These are phyloP conservation scores for Phytophthora multivora DNA, from an alignment of 352 stramenopile species.

Conservation along the genomic window DNA sequence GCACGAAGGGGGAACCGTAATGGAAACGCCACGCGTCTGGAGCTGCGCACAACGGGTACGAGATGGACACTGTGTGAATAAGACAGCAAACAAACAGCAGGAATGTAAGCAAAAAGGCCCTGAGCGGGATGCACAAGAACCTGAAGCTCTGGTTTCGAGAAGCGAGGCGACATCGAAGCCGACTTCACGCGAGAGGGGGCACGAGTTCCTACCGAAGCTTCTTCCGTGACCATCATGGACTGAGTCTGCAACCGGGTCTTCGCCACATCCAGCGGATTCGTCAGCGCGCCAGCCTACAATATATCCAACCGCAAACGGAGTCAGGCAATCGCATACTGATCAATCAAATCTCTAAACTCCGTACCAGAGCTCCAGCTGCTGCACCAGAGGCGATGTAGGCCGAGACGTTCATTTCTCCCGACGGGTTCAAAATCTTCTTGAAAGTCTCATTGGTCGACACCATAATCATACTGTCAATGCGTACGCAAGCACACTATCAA, in stretches of 20 bases:
- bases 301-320: not conserved
- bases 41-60: slow-evolving; percentile 76
- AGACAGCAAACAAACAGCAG: slow-evolving; percentile 43
- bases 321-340: not conserved
- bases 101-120: slow-evolving; percentile 34
- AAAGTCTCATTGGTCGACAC: slow-evolving; percentile 97
- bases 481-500: not conserved
- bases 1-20: slow-evolving; percentile 69
- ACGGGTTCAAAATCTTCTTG: slow-evolving; percentile 94
- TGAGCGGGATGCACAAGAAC: slow-evolving; percentile 46
- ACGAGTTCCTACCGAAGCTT: slow-evolving; percentile 58
- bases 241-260: slow-evolving; percentile 99
- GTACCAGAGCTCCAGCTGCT: slow-evolving; percentile 93
- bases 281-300: slow-evolving; percentile 82
- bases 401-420: slow-evolving; percentile 83
- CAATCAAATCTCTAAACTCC: slow-evolving; percentile 7
- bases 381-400: slow-evolving; percentile 94
- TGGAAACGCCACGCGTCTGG: slow-evolving; percentile 60
- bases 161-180: slow-evolving; percentile 40
- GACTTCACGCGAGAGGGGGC: slow-evolving; percentile 29
- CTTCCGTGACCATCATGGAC: slow-evolving; percentile 65
- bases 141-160: slow-evolving; percentile 57
- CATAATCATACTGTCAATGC: slow-evolving; percentile 92
- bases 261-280: slow-evolving; percentile 98
- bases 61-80: slow-evolving; percentile 73